Conservation (phyloP, 169 alveolate species). For the Babesia ovata region DNA sequence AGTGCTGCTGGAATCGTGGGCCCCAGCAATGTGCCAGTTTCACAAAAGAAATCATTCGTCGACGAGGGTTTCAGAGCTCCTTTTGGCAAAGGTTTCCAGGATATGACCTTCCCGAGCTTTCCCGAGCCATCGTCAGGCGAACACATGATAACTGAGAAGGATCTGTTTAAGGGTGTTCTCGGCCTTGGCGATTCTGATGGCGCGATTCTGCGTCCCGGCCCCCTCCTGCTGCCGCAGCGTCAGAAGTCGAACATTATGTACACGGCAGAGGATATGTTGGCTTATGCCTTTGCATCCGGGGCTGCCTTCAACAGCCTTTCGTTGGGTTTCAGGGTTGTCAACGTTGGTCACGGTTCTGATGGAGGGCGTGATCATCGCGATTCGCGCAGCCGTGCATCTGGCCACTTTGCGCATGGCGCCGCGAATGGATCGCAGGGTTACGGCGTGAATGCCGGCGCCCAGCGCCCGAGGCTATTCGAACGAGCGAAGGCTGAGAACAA, state of each 20-base stretch:
- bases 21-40: no score
- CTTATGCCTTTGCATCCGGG: conserved; percentile 1
- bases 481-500: conserved; percentile 30
- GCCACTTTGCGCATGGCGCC: background rate
- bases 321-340: conserved; percentile 20
- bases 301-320: background rate
- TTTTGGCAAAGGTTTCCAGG: no score
- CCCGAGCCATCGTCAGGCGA: no score
- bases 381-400: background rate
- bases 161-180: no score
- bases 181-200: no score
- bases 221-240: background rate
- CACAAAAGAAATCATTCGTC: no score
- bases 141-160: no score
- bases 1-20: no score
- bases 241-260: background rate
- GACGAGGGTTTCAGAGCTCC: no score
- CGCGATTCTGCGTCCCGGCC: background rate
- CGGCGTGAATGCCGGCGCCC: background rate
- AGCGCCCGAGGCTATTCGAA: conserved; percentile 9
- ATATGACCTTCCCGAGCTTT: no score
- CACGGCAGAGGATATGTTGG: background rate
- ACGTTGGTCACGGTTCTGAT: background rate
- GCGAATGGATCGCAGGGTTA: background rate
- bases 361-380: conserved; percentile 13